phyloP scores from a whole-genome alignment of 345 rosid genomes.

The Brassica carinata region DNA sequence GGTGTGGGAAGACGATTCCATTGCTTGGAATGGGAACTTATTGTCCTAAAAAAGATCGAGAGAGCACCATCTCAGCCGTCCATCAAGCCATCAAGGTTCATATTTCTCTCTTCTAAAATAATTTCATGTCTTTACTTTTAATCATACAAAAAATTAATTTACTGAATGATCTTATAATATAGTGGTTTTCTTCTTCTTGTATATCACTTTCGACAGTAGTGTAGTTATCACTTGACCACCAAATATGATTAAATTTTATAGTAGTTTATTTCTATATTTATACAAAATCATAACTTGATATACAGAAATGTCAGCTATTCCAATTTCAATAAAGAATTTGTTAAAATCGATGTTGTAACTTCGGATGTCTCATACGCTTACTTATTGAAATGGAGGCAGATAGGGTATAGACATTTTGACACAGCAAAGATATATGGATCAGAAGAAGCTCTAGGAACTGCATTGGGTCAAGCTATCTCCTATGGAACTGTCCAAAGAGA shows the following conservation, averaged over 20 bases:
- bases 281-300: not conserved
- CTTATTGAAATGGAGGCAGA: constrained; percentile 43
- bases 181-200: not conserved
- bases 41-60: constrained; percentile 47
- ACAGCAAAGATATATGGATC: constrained; percentile 86
- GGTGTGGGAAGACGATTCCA: constrained; percentile 66
- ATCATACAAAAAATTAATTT: not conserved
- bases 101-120: not conserved
- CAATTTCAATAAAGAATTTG: not conserved
- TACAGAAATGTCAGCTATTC: not conserved
- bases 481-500: constrained; percentile 52
- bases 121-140: not conserved
- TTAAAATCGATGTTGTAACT: not conserved
- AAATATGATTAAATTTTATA: not conserved
- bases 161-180: not conserved
- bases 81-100: constrained; percentile 71
- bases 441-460: constrained; percentile 80
- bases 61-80: constrained; percentile 60
- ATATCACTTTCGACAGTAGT: not conserved
- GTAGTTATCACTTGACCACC: not conserved
- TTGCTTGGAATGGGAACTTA: constrained; percentile 81
- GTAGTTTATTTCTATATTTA: not conserved
- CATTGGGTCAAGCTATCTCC: constrained; percentile 51
- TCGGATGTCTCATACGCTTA: constrained; percentile 1
- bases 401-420: constrained; percentile 89